Conservation (phyloP, 495 filamentous ascomycete species). For the Xylaria castorea region DNA sequence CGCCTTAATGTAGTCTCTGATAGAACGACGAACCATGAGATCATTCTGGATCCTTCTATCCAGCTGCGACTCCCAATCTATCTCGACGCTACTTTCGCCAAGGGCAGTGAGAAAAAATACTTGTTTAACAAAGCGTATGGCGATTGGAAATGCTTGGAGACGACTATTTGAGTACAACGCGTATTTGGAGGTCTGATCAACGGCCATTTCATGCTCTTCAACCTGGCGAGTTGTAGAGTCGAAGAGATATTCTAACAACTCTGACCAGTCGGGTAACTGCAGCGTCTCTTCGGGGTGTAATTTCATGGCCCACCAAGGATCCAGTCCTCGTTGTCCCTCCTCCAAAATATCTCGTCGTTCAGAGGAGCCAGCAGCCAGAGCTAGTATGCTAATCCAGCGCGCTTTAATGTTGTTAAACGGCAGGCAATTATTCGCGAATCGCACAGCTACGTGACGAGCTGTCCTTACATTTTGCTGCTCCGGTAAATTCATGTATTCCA, state of each 20-base stretch:
- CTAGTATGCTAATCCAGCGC: slow-evolving; percentile 87
- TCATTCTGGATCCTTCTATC: slow-evolving; percentile 72
- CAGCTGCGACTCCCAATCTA: slow-evolving; percentile 85
- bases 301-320: slow-evolving; percentile 56
- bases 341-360: slow-evolving; percentile 84
- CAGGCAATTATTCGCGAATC: slow-evolving; percentile 90
- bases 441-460: slow-evolving; percentile 80
- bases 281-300: slow-evolving; percentile 44
- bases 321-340: slow-evolving; percentile 87
- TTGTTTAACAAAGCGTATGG: slow-evolving; percentile 73
- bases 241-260: slow-evolving; percentile 56
- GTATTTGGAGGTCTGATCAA: slow-evolving; percentile 38
- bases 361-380: slow-evolving; percentile 65
- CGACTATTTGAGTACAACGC: slow-evolving; percentile 46
- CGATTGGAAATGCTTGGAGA: slow-evolving; percentile 65
- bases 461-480: slow-evolving; percentile 52
- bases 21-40: slow-evolving; percentile 60
- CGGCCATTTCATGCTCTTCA: slow-evolving; percentile 34
- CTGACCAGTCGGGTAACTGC: slow-evolving; percentile 54
- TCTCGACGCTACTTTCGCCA: slow-evolving; percentile 66
- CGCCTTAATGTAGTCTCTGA: slow-evolving; percentile 54
- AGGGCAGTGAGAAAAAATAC: slow-evolving; percentile 79
- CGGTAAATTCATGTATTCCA: slow-evolving; percentile 66
- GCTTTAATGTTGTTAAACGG: slow-evolving; percentile 78
- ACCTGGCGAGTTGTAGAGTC: slow-evolving; percentile 24